phyloP scores from a whole-genome alignment of 768 basidiomycete species.

The Amyloporia xantha region DNA sequence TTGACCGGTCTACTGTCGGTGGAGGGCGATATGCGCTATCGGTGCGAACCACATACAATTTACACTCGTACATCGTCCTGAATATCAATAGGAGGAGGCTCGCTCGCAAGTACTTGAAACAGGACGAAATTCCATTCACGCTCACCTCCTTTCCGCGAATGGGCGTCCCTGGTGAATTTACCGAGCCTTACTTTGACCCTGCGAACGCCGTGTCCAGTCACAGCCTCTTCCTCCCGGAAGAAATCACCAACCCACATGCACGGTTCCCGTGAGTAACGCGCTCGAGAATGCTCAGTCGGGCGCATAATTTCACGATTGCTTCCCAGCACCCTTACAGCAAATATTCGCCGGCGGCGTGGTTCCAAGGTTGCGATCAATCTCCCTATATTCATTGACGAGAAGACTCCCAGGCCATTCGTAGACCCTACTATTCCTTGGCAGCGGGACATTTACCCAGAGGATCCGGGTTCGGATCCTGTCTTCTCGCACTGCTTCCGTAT shows the following conservation, averaged over 20 bases:
- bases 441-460: conserved; percentile 76
- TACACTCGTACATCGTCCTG: not conserved
- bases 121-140: conserved; percentile 86
- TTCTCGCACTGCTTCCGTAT: conserved; percentile 1
- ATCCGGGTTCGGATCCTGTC: conserved; percentile 53
- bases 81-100: conserved; percentile 58
- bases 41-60: conserved; percentile 41
- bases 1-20: conserved; percentile 84
- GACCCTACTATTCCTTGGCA: conserved; percentile 92
- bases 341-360: conserved; percentile 84
- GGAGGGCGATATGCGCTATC: conserved; percentile 91
- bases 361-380: conserved; percentile 95
- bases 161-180: conserved; percentile 84
- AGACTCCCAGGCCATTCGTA: conserved; percentile 84
- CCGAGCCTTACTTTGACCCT: conserved; percentile 82
- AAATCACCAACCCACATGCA: conserved; percentile 95
- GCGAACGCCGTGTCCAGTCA: conserved; percentile 77
- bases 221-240: conserved; percentile 90
- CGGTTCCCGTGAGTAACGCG: conserved; percentile 91
- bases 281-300: too few species aligned
- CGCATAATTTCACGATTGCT: too few species aligned
- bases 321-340: conserved; percentile 89
- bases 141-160: conserved; percentile 94
- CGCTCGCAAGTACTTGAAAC: conserved; percentile 73
- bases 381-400: conserved; percentile 83